Base-by-base conservation (phyloP, 208 protist species). In the Herpetomonas tarakana region DNA sequence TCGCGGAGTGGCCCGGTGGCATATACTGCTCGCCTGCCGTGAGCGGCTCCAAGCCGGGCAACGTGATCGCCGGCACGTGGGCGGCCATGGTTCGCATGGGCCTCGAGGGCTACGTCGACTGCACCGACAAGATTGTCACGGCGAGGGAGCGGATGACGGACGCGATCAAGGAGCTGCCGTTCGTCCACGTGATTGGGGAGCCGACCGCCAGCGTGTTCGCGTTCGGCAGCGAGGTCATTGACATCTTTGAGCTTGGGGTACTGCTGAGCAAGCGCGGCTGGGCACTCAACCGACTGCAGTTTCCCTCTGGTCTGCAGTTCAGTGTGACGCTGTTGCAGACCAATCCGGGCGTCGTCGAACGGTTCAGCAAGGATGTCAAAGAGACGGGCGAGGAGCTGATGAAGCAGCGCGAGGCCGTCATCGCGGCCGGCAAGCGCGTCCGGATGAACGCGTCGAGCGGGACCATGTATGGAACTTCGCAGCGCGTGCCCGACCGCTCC, bases 1-100 rank as follows among this genome's bases (percentile, higher is more conserved):
- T 91, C 14, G 58, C 96, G 11, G 86, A 98, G 53, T 99, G 98
- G 98, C 85, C 97, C 0, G 98, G 98, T 57, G 98, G 98, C 58
- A 96, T 99, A 69, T 99, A 99, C 72, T 98, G 95, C 57, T 97
- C 97, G 0, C 97, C 98, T 4, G 91, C 94, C 14, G 86, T 99
- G 22, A 88, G 93, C 63, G 98, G 98, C 7, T 97, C 88, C 25
- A 89, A 97, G 65, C 78, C 92, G 1, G 98, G 98, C 28, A 98
- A 91, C 52, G 64, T 98, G 16, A 88, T 99, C 39, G 98, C 97
- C 0, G 94, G 77, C 18, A 91, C 97, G 28, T 99, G 98, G 98
- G 98, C 98, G 2, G 68, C 91, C 21, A 93, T 99, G 86, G 80
- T 99, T 45, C 65, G 62, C 35, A 78, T 98, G 57, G 98, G 98